Conservation (phyloP, 78 protist species). For the Thecamonas trahens region DNA sequence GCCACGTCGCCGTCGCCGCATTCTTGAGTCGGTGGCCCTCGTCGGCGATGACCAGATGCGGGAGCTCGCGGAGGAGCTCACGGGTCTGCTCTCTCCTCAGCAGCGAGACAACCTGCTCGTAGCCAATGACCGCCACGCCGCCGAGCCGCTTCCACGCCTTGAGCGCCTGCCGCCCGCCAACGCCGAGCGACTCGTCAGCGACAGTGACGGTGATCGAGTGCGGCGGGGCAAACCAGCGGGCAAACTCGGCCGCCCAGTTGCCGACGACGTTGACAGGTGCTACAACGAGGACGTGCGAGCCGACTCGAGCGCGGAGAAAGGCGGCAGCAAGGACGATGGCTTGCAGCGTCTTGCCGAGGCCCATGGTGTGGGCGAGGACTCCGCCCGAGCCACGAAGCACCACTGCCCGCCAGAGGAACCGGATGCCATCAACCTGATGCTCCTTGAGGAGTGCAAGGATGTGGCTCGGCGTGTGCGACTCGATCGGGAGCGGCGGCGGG, state of each 20-base stretch:
- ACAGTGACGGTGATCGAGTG: too few species aligned
- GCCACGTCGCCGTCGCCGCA: background rate
- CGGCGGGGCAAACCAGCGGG: background rate
- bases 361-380: background rate
- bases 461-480: too few species aligned
- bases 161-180: background rate
- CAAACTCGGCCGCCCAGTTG: background rate
- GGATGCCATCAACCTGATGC: constrained; percentile 13
- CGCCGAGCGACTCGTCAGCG: too few species aligned
- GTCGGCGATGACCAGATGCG: constrained; percentile 3
- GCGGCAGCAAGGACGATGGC: background rate
- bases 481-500: too few species aligned
- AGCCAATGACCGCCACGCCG: background rate
- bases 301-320: background rate
- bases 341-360: background rate
- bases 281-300: background rate
- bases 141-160: background rate
- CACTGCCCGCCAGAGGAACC: background rate
- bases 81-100: background rate
- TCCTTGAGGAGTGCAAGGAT: constrained; percentile 13
- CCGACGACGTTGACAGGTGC: background rate
- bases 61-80: background rate
- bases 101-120: background rate
- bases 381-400: too few species aligned
- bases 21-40: constrained; percentile 9